Percentiles rank a stretch among this genome's conserved stretches.
Evolutionary conservation across 2,329 filamentous ascomycete genomes (phyloP).

Genomic region (Pseudogymnoascus sp.): DNA sequence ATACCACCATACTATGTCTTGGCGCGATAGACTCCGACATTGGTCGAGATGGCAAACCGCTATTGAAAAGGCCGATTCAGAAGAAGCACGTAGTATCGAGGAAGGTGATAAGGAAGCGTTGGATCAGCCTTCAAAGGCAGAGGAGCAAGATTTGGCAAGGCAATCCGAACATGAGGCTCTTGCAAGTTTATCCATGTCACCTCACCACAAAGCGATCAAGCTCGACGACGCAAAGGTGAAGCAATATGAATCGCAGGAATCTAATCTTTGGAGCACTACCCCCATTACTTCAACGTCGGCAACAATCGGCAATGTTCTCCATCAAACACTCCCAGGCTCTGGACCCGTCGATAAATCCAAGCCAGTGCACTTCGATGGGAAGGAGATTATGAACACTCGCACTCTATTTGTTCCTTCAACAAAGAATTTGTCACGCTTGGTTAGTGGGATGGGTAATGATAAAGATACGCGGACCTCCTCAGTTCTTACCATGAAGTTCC

Average conservation of each 20-base stretch:
- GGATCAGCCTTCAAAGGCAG: background rate
- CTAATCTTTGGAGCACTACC: background rate
- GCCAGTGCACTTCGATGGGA: background rate
- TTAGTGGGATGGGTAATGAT: background rate
- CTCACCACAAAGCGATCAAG: background rate
- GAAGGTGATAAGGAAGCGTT: background rate
- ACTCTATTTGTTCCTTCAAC: slow-evolving; percentile 2
- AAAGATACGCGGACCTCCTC: background rate
- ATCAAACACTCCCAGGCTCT: background rate
- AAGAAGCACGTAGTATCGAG: background rate
- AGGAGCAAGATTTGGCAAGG: background rate
- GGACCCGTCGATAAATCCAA: background rate
- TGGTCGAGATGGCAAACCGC: slow-evolving; percentile 25
- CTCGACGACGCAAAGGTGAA: background rate
- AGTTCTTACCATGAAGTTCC: slow-evolving; percentile 9
- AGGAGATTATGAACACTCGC: background rate
- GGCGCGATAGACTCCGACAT: slow-evolving; percentile 22
- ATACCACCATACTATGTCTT: slow-evolving; percentile 18
- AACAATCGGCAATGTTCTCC: slow-evolving; percentile 3
- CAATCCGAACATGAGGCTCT: background rate
- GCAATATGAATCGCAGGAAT: background rate
- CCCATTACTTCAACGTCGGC: background rate
- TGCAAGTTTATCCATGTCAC: background rate
- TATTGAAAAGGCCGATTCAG: slow-evolving; percentile 11
- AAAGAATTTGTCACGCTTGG: slow-evolving; percentile 5